A percentile compares a stretch with the other conserved stretches of the same genome.
phyloP scores from a whole-genome alignment of 2,329 filamentous ascomycete species.

The Epichloe elymi region DNA sequence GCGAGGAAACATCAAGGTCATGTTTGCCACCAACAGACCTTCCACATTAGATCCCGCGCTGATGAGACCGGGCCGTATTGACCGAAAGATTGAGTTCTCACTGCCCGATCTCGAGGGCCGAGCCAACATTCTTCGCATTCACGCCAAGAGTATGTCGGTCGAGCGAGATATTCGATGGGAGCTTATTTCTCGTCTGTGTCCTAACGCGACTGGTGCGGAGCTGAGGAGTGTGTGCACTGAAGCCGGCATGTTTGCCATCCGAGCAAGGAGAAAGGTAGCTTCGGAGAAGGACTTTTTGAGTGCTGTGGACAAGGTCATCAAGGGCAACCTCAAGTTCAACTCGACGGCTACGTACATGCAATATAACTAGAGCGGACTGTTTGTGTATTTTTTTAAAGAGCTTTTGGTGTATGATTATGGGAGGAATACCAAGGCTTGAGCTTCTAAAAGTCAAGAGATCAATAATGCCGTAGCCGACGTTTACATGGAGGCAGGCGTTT shows the following conservation, averaged over 20 bases:
- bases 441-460: constrained; percentile 13
- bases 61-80: constrained; percentile 94
- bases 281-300: constrained; percentile 98
- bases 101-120: constrained; percentile 93
- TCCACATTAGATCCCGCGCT: constrained; percentile 92
- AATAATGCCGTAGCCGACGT: constrained; percentile 5
- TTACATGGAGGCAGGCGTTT: constrained; percentile 7
- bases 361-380: constrained; percentile 62
- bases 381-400: constrained; percentile 16
- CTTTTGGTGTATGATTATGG: constrained; percentile 21
- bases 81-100: constrained; percentile 97
- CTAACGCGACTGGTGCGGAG: constrained; percentile 94
- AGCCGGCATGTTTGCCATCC: constrained; percentile 96
- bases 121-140: constrained; percentile 94
- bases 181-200: constrained; percentile 90
- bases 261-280: constrained; percentile 88
- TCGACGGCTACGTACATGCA: constrained; percentile 96
- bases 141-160: constrained; percentile 99
- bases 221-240: constrained; percentile 93
- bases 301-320: constrained; percentile 98
- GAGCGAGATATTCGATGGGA: constrained; percentile 99
- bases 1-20: constrained; percentile 97
- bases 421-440: constrained; percentile 10
- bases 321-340: constrained; percentile 99
- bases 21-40: constrained; percentile 96